Conservation (phyloP, 2,329 filamentous ascomycete species). For the Neofusicoccum parvum region DNA sequence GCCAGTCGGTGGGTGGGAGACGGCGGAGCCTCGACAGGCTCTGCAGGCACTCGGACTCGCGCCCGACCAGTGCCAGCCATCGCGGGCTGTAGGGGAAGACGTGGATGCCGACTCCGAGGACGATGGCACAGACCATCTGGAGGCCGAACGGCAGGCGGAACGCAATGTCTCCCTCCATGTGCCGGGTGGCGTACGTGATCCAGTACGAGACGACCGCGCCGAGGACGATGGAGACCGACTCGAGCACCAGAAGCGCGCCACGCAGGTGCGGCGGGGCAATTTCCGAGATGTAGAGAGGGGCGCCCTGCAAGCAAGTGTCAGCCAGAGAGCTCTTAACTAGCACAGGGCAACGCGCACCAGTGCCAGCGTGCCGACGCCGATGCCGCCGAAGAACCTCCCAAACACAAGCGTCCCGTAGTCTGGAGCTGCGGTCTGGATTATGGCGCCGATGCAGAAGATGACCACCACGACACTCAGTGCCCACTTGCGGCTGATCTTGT, state of each 20-base stretch:
- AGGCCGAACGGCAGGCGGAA: constrained; percentile 53
- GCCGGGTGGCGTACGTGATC: constrained; percentile 45
- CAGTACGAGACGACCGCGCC: constrained; percentile 47
- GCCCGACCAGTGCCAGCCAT: constrained; percentile 35
- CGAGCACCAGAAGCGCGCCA: constrained; percentile 55
- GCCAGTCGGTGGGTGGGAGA: constrained; percentile 21
- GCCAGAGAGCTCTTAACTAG: constrained; percentile 22
- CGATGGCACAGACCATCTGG: constrained; percentile 43
- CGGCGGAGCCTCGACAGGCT: constrained; percentile 33
- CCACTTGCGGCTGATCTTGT: constrained; percentile 48
- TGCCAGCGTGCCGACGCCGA: constrained; percentile 36
- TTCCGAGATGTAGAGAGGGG: constrained; percentile 76
- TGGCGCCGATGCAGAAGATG: constrained; percentile 52
- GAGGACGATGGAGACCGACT: constrained; percentile 45
- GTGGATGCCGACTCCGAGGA: constrained; percentile 33
- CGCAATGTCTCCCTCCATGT: constrained; percentile 48
- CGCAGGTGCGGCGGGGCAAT: constrained; percentile 68
- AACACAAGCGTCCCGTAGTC: constrained; percentile 35
- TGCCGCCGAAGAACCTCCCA: constrained; percentile 34
- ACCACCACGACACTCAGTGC: constrained; percentile 42
- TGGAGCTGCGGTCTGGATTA: constrained; percentile 38
- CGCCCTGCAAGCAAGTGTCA: constrained; percentile 36
- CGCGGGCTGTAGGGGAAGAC: constrained; percentile 38
- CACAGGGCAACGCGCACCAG: constrained; percentile 31
- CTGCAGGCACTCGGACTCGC: constrained; percentile 33